Percentiles rank a stretch among this genome's conserved stretches.
Conservation (phyloP, 148 eudicot genomes). For the Agrostemma githago region DNA sequence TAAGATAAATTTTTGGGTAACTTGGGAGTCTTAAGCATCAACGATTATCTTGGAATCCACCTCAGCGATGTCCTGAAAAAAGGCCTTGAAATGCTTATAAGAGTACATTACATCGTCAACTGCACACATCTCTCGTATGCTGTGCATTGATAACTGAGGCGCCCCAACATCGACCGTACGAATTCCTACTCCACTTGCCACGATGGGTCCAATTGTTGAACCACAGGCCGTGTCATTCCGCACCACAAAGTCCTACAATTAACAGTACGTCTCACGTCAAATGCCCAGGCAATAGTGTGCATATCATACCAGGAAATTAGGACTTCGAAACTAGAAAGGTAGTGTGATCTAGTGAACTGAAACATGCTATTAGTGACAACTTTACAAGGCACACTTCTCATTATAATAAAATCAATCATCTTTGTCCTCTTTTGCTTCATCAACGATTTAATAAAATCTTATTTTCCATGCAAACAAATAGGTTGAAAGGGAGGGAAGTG, state of each 20-base stretch:
- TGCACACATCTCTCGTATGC: constrained; percentile 98
- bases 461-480: too few species aligned
- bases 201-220: constrained; percentile 93
- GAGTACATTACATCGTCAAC: constrained; percentile 85
- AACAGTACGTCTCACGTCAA: not conserved
- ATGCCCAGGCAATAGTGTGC: not conserved
- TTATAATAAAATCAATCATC: too few species aligned
- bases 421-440: too few species aligned
- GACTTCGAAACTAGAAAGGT: not conserved
- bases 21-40: constrained; percentile 37
- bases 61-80: constrained; percentile 57
- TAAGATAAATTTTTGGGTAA: not conserved
- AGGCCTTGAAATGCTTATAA: constrained; percentile 79
- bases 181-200: constrained; percentile 94
- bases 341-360: not conserved
- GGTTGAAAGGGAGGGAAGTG: too few species aligned
- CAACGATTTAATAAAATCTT: too few species aligned
- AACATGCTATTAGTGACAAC: not conserved
- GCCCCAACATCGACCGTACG: constrained; percentile 96
- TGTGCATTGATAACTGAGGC: constrained; percentile 96
- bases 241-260: constrained; percentile 78
- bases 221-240: constrained; percentile 96
- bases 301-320: not conserved
- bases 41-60: constrained; percentile 69
- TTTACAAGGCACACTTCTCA: too few species aligned